Conservation (phyloP, 345 rosid species). For the Limnanthes douglasii region DNA sequence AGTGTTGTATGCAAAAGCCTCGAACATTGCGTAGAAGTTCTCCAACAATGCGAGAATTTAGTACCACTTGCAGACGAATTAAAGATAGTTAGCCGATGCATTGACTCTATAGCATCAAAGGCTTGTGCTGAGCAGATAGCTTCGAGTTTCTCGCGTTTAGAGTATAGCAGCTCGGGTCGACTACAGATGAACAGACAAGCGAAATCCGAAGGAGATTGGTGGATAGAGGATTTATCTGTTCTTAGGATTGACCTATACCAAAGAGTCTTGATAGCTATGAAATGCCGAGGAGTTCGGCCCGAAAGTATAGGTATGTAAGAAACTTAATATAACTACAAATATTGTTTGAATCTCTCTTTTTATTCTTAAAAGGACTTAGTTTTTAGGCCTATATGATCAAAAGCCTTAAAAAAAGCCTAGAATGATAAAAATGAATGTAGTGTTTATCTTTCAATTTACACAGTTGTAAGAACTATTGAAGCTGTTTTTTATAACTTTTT, state of each 20-base stretch:
- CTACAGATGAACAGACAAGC: constrained; percentile 83
- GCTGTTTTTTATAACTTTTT: too few relatives aligned
- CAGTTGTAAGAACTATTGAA: too few relatives aligned
- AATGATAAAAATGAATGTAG: too few relatives aligned
- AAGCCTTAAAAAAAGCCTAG: too few relatives aligned
- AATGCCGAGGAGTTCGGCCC: constrained; percentile 87
- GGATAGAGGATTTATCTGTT: constrained; percentile 88
- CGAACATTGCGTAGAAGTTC: constrained; percentile 75
- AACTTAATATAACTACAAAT: too few relatives aligned
- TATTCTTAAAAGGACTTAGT: too few relatives aligned
- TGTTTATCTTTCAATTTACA: too few relatives aligned
- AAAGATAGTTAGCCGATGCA: constrained; percentile 59
- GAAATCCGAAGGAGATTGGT: constrained; percentile 86
- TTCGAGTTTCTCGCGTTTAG: constrained; percentile 85
- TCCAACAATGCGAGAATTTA: constrained; percentile 76
- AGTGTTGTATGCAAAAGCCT: constrained; percentile 77
- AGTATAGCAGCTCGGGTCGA: constrained; percentile 97
- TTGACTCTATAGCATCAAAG: constrained; percentile 86
- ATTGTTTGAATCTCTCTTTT: too few relatives aligned
- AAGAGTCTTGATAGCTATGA: constrained; percentile 80
- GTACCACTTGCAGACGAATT: constrained; percentile 94
- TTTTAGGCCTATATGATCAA: too few relatives aligned
- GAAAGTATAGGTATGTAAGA: constrained; percentile 98
- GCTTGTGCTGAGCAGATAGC: constrained; percentile 91
- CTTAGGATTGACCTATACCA: constrained; percentile 71